A percentile compares a stretch with the other conserved stretches of the same genome.
phyloP scores from a whole-genome alignment of 352 stramenopile species.

The Pythium sukuiense region DNA sequence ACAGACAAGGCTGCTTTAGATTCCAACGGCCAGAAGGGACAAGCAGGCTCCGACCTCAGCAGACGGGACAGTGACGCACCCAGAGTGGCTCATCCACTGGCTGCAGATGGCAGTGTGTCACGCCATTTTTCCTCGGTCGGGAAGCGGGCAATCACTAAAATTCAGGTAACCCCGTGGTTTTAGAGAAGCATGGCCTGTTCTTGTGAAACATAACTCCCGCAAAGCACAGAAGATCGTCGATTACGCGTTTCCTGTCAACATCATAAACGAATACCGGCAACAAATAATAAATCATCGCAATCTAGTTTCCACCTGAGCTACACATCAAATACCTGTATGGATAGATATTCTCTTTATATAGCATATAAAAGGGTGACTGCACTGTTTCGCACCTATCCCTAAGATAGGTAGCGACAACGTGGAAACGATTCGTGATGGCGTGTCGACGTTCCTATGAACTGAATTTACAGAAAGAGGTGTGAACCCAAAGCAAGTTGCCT shows the following conservation, averaged over 20 bases:
- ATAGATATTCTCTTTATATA: not conserved
- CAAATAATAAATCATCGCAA: conserved; percentile 3
- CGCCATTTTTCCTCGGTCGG: not conserved
- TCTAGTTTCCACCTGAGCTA: not conserved
- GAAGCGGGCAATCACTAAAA: conserved; percentile 2
- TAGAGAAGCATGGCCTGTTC: not conserved
- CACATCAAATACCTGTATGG: not conserved
- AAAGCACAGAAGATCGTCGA: not conserved
- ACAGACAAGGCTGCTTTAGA: not conserved
- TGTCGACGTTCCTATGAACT: not conserved
- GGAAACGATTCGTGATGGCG: conserved; percentile 1
- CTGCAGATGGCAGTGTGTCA: not conserved
- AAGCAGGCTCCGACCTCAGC: not conserved
- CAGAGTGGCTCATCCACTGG: not conserved
- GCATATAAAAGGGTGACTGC: not conserved
- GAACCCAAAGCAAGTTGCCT: too few relatives aligned
- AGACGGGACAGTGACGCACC: not conserved
- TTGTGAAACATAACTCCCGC: not conserved
- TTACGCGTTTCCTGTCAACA: not conserved
- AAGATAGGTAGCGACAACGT: not conserved
- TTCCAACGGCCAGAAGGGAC: conserved; percentile 1
- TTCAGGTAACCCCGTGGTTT: not conserved
- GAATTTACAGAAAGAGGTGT: not conserved
- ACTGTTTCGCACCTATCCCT: not conserved
- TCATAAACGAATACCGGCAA: too few relatives aligned